Evolutionary conservation across 805 yeast genomes (phyloP), one percentile per base, ranked within the genome.

Genomic region (Yarrowia keelungensis): DNA sequence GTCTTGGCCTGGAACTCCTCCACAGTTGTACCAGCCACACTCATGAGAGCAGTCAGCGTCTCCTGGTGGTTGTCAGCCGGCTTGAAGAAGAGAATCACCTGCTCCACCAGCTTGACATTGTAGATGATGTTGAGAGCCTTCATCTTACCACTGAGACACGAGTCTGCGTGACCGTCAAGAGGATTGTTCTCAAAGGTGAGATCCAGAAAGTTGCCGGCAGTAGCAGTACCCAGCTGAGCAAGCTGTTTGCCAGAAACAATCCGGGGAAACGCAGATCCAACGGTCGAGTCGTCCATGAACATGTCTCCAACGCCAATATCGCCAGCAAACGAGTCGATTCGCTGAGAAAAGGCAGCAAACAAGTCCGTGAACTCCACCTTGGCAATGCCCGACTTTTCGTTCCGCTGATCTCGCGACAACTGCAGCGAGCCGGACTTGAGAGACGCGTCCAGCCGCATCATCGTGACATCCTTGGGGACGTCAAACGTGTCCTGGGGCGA

Each of bases 11-110:
- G 88, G 71, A 95, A 81, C 1, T 96, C 98, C 74, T 92, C 97
- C 69, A 95, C 89, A 0, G 97, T 93, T 0, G 93, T 91, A 71
- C 93, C 97, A 0, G 99, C 99, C 0, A 97, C 98, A 77, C 86
- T 89, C 86, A 95, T 86, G 35, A 96, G 86, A 10, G 95, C 95
- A 45, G 92, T 94, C 26, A 95, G 87, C 0, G 98, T 92, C 74
- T 93, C 97, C 69, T 88, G 81, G 73, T 93, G 97, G 36, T 87
- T 87, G 70, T 87, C 87, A 22, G 97, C 97, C 1, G 98, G 97
- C 59, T 85, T 87, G 81, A 95, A 95, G 74, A 96, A 94, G 69
- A 77, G 79, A 15, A 85, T 83, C 62, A 95, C 82, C 69, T 87
- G 89, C 73, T 92, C 95, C 39, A 94, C 82, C 72, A 95, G 90